These are phyloP conservation scores for Daldinia decipiens DNA, from an alignment of 495 filamentous ascomycete genomes.

Conservation along the genomic window DNA sequence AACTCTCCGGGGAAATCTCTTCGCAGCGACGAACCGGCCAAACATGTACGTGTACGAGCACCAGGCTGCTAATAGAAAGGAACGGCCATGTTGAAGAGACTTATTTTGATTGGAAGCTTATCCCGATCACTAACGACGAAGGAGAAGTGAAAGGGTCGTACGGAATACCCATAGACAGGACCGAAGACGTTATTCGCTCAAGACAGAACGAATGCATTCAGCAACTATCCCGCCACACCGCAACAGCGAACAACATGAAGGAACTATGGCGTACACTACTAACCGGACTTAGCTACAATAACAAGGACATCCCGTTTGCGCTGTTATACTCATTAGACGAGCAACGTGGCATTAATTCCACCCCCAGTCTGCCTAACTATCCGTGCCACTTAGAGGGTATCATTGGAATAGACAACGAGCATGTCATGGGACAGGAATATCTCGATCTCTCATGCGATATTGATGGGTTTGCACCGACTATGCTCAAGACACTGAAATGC, in stretches of 20 bases:
- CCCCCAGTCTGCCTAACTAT: conserved; percentile 27
- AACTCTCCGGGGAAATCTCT: conserved; percentile 48
- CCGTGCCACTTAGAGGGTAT: conserved; percentile 64
- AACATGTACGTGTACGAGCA: conserved; percentile 52
- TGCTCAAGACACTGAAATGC: conserved; percentile 63
- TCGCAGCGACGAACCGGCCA: conserved; percentile 37
- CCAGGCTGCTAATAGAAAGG: conserved; percentile 59
- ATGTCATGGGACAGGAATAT: conserved; percentile 61
- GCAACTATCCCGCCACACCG: conserved; percentile 67
- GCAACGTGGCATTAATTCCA: conserved; percentile 29
- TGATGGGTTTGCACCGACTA: conserved; percentile 66
- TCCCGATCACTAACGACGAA: conserved; percentile 65
- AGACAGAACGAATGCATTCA: conserved; percentile 66
- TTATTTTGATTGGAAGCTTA: conserved; percentile 70
- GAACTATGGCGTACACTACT: conserved; percentile 64
- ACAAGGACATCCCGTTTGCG: conserved; percentile 67
- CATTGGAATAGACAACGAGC: conserved; percentile 67
- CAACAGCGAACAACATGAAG: conserved; percentile 65
- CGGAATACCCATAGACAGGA: conserved; percentile 68
- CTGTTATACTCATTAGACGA: conserved; percentile 66
- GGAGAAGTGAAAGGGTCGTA: conserved; percentile 59
- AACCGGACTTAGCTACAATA: conserved; percentile 59
- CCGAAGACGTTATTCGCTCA: conserved; percentile 63
- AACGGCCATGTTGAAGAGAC: conserved; percentile 67
- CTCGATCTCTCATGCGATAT: conserved; percentile 66